Evolutionary conservation across 768 basidiomycete species (phyloP).

Genomic region (Leccinellum albellum): DNA sequence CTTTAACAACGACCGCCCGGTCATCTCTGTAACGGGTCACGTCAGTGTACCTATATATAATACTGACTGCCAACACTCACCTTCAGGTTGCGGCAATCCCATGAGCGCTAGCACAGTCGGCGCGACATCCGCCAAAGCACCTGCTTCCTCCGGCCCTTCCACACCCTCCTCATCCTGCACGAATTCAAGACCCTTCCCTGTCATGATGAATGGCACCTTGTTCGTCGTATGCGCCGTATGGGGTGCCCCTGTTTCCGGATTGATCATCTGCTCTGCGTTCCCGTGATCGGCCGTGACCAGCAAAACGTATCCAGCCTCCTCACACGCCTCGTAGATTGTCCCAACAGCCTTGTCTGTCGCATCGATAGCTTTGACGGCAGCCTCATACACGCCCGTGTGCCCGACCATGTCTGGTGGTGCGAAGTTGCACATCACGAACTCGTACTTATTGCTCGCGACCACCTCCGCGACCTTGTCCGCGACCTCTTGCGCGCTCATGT

Average conservation of each 20-base stretch:
- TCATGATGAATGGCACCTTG: conserved; percentile 84
- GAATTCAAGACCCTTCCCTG: conserved; percentile 59
- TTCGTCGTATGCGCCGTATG: conserved; percentile 93
- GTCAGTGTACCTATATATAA: background rate
- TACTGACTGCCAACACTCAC: conserved; percentile 31
- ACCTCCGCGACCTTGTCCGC: conserved; percentile 92
- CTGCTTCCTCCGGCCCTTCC: conserved; percentile 52
- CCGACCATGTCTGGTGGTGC: conserved; percentile 98
- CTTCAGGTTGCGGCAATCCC: conserved; percentile 68
- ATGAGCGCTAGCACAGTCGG: conserved; percentile 82
- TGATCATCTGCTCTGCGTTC: conserved; percentile 93
- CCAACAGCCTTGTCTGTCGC: conserved; percentile 90
- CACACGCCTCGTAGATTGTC: conserved; percentile 80
- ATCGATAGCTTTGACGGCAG: conserved; percentile 82
- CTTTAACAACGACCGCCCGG: conserved; percentile 27
- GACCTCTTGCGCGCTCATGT: conserved; percentile 85
- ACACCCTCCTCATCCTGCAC: conserved; percentile 45
- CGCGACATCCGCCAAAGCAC: conserved; percentile 86
- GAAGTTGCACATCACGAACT: conserved; percentile 98
- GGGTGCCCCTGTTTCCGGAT: conserved; percentile 76
- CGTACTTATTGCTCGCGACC: conserved; percentile 61
- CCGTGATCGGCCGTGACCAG: conserved; percentile 92
- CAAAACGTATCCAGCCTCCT: conserved; percentile 82
- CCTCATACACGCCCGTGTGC: conserved; percentile 89
- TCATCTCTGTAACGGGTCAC: conserved; percentile 22